These are phyloP conservation scores for Saturnispora ahearnii DNA, from an alignment of 805 yeast genomes.

Conservation along the genomic window DNA sequence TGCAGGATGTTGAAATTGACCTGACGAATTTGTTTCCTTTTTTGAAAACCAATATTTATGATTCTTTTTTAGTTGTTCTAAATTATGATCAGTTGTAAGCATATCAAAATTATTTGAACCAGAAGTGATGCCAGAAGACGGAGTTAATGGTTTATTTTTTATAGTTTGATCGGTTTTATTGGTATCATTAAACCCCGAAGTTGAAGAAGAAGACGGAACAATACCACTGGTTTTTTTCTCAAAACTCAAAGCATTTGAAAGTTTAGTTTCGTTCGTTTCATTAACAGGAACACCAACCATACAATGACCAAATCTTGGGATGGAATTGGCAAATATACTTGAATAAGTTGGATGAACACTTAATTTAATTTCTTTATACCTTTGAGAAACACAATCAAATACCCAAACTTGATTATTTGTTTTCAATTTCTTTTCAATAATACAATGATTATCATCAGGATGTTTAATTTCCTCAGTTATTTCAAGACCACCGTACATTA, in stretches of 20 bases:
- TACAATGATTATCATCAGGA: conserved; percentile 30
- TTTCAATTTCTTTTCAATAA: conserved; percentile 23
- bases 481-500: conserved; percentile 66
- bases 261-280: conserved; percentile 14
- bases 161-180: neutral
- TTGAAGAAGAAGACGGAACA: neutral
- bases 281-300: conserved; percentile 21
- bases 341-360: conserved; percentile 25
- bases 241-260: neutral
- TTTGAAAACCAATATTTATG: neutral
- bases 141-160: neutral
- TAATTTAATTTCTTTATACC: conserved; percentile 39
- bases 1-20: conserved; percentile 21
- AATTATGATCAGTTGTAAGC: neutral
- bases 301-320: conserved; percentile 28
- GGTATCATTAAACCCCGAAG: neutral
- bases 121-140: neutral
- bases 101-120: neutral
- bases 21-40: neutral
- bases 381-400: conserved; percentile 42
- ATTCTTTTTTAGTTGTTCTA: neutral
- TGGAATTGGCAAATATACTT: conserved; percentile 19
- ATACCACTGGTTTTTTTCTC: neutral
- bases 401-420: conserved; percentile 46
- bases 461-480: conserved; percentile 26